Base-by-base conservation (phyloP, 352 stramenopile genomes). In the Pythium sukuiense region DNA sequence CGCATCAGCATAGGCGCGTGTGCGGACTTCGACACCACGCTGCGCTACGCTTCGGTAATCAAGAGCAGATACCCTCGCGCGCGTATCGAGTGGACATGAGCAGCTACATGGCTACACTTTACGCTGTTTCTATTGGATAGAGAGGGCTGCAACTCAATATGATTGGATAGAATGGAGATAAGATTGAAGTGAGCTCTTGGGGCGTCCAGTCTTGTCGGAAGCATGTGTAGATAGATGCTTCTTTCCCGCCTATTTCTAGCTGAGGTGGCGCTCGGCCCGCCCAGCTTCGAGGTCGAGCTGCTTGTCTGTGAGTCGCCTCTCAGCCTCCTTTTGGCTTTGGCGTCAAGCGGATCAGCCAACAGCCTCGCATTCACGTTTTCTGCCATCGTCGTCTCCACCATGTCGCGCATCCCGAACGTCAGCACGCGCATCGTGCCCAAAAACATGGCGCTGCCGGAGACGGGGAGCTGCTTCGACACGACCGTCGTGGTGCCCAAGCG, bases 401-500 rank as follows among this genome's bases (percentile, higher is more conserved):
- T 81, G 55, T 69, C 76, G 33, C 83, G 84, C 60, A 94, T 94
- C 50, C 84, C 86, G 9, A 94, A 94, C 59, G 84, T 93, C 53
- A 92, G 76, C 76, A 94, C 85, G 52, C 81, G 84, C 41, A 90
- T 94, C 59, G 86, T 93, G 66, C 83, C 86, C 16, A 91, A 91
- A 61, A 83, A 76, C 27, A 78, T 91, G 43, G 54, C 83, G 20
- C 63, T 97, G 27, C 79, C 83, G 7, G 90, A 98, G 76, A 98
- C 95, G 0, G 93, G 94, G 13, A 98, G 93, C 59, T 98, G 95
- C 70, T 98, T 99, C 64, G 96, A 99, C 76, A 93, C 89, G 30
- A 99, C 96, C 1, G 65, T 77, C 20, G 78, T 88, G 14, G 45
- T 61, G 24, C 30, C 70, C 30, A 92, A 92, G 87, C 72, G 79